Percentiles rank a stretch among this genome's conserved stretches.
These are phyloP conservation scores for Rhododendron williamsianum DNA, from an alignment of 148 eudicot species.

Conservation along the genomic window DNA sequence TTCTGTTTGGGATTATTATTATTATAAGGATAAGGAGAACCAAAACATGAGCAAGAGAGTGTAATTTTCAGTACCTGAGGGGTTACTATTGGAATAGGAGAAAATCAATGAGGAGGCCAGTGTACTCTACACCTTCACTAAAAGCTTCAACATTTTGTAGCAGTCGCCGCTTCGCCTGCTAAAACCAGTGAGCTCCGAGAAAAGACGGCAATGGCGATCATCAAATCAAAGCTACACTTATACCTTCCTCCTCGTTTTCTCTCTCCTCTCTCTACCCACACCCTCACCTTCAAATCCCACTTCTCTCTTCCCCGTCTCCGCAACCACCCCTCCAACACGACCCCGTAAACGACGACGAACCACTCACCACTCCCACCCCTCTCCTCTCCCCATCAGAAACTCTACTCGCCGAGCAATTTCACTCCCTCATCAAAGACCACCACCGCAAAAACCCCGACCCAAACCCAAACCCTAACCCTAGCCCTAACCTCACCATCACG, in stretches of 20 bases:
- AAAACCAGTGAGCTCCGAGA: neutral
- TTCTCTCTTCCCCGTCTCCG: constrained; percentile 21
- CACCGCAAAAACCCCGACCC: constrained; percentile 56
- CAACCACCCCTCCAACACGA: neutral
- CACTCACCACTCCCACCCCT: constrained; percentile 5
- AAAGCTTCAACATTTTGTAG: neutral
- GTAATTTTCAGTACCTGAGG: no score
- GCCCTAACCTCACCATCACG: constrained; percentile 34
- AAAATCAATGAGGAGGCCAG: no score
- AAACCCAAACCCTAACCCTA: constrained; percentile 19
- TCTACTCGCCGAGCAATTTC: constrained; percentile 36
- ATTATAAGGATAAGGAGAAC: no score
- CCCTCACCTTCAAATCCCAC: constrained; percentile 25
- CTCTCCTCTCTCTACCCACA: constrained; percentile 24
- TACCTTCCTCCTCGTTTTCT: constrained; percentile 8
- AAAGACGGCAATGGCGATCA: constrained; percentile 30
- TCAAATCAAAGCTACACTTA: constrained; percentile 17
- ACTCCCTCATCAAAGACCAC: constrained; percentile 58
- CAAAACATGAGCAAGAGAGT: no score
- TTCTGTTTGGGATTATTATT: no score
- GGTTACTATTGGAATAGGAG: no score
- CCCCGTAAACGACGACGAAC: constrained; percentile 10
- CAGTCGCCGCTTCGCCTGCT: neutral
- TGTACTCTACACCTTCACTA: no score
- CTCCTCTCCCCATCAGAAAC: constrained; percentile 35